Evolutionary conservation across 768 basidiomycete genomes (phyloP), one percentile per base, ranked within the genome.

Genomic region (Mycena galericulata): DNA sequence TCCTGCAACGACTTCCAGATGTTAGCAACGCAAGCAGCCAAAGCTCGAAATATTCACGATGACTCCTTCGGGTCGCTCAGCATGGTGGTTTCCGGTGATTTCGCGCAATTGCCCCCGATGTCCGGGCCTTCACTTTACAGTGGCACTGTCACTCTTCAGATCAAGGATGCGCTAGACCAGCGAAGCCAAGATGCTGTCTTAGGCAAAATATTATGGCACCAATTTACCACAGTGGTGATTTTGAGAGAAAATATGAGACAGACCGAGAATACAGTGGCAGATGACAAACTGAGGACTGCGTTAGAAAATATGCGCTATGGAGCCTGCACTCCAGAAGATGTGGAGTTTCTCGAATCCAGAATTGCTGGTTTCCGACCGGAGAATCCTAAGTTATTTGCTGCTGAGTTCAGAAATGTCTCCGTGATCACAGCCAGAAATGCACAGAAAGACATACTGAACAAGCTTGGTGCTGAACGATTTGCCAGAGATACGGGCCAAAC

Each of bases 71-170:
- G 81, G n/a, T 79, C 81, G 0, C 56, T 78, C 1, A 81, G 78
- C 55, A 72, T 84, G 36, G 80, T 84, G n/a, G 73, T 83, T 60
- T 79, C 83, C 6, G 83, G 83, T 6, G 82, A 85, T 63, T 83
- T 85, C 76, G 82, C 80, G 1, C 82, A 85, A 51, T 59, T 85
- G 1, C 79, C 81, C 0, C 83, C 78, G 17, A 68, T 72, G 2
- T 41, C 62, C 34, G 61, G 71, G 17, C 24, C 51, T 32, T 20
- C 51, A 0, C 36, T 69, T 32, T 77, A 45, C 74, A 74, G 45
- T 47, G 47, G 22, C 11, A 49, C 26, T 14, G 47, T 49, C 46
- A n/a, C 49, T 27, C 24, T 47, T 55, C 59, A 22, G 26, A 43
- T n/a, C n/a, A n/a, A n/a, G n/a, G n/a, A n/a, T n/a, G n/a, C n/a